Evolutionary conservation across 163 green algal species (phyloP).

Genomic region (Scenedesmus sp.): DNA sequence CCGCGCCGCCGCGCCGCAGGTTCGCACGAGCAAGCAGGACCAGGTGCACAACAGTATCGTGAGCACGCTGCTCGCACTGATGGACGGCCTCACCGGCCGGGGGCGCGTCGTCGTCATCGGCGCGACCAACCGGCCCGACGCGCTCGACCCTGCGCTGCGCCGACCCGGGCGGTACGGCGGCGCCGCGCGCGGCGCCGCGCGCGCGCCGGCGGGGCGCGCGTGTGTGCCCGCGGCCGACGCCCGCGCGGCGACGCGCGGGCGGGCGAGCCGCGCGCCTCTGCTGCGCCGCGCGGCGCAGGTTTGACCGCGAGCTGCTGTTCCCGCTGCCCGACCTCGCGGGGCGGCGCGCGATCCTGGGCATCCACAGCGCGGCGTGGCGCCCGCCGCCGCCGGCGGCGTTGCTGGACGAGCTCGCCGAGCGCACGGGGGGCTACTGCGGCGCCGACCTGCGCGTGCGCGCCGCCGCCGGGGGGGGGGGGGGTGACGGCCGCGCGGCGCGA

Average conservation of each 20-base stretch:
- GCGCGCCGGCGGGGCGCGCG: too few species aligned
- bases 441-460: too few species aligned
- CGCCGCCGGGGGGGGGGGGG: too few species aligned
- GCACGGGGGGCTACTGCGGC: slow-evolving; percentile 90
- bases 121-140: slow-evolving; percentile 92
- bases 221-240: too few species aligned
- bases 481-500: too few species aligned
- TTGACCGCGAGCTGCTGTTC: slow-evolving; percentile 95
- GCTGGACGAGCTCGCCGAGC: slow-evolving; percentile 75
- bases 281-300: slow-evolving; percentile 53
- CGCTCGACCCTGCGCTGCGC: slow-evolving; percentile 87
- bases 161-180: slow-evolving; percentile 79
- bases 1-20: slow-evolving; percentile 55
- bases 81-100: slow-evolving; percentile 92
- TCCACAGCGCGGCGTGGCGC: slow-evolving; percentile 89
- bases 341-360: slow-evolving; percentile 81
- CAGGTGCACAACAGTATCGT: slow-evolving; percentile 99
- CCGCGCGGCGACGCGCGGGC: too few species aligned
- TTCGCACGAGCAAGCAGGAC: slow-evolving; percentile 87
- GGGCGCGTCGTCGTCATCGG: slow-evolving; percentile 93
- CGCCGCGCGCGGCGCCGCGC: neutral
- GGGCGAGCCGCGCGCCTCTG: too few species aligned
- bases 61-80: slow-evolving; percentile 93
- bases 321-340: slow-evolving; percentile 83
- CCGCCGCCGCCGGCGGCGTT: slow-evolving; percentile 59